Base-by-base conservation (phyloP, 352 stramenopile species). In the Globisporangium megalacanthum region DNA sequence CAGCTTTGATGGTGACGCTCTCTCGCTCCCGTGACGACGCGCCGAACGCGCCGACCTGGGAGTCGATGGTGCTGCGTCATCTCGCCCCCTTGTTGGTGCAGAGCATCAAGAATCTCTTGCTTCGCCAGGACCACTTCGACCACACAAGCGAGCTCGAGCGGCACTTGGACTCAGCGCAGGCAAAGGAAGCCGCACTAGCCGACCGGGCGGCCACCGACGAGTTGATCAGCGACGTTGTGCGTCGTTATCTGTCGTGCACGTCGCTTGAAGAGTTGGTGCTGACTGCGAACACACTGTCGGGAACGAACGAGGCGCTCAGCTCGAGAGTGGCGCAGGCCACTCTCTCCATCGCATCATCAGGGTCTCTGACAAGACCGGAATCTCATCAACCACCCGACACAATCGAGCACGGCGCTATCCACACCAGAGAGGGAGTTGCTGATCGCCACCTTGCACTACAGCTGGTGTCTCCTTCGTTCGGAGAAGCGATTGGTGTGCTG, bases 241-340 rank as follows among this genome's bases (percentile, higher is more conserved):
- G 49, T 6, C 52, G 52, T 31, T 31, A 49, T 15, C 19, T 46
- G 31, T n/a, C n/a, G 15, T 61, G 59, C n/a, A 42, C 17, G 6
- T 61, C 59, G 0, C 29, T 61, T 17, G 59, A 60, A n/a, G 37
- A 56, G 22, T 14, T 65, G 13, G 53, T 61, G 53, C 13, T 37
- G 9, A 48, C 46, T 31, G 59, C 36, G 19, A 65, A 57, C 39
- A 20, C 59, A 8, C 35, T 61, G 6, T 11, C 25, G 15, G 4
- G 25, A 4, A 53, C 53, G 25, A 65, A 36, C 22, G 20, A 56
- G 35, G 39, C n/a, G 31, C 14, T 64, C 14, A 15, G 36, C 11
- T 49, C 59, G 14, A 48, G 25, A 20, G 22, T 60, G 15, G 14
- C 39, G 6, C 19, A 44, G 22, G 20, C 35, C 15, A 53, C 52